Base-by-base conservation (phyloP, 2,329 filamentous ascomycete genomes). In the Podosphaera aphanis region DNA sequence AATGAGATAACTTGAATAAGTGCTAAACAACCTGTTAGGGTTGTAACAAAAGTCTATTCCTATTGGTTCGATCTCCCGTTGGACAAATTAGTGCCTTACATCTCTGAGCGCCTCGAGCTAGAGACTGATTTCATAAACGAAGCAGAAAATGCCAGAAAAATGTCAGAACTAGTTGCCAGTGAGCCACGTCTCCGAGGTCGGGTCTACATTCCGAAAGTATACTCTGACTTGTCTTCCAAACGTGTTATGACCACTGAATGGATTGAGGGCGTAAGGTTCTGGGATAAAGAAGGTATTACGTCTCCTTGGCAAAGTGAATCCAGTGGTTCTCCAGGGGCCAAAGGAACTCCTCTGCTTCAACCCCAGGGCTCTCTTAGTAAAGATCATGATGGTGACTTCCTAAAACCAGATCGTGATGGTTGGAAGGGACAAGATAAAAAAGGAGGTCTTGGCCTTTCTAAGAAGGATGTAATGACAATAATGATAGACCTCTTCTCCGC, bases 401-500 rank as follows among this genome's bases (percentile, higher is more conserved):
- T 92, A 50, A 94, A 94, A 62, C 86, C 88, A 0, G 74, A 83
- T 44, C 77, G 88, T 8, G 71, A 75, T 35, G 15, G 11, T n/a
- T 94, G 85, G 85, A 75, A 73, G 53, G 86, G 88, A 3, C 64
- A 62, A 5, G 70, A 73, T 43, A 72, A 74, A 21, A 76, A 73
- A 49, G 88, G 86, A 43, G 90, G 90, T 0, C 73, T 95, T 0
- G 90, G 90, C 0, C 66, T 98, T 2, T 77, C 74, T 6, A 67
- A 84, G 25, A 82, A 81, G 57, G 79, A 88, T 48, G 84, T 94
- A 48, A 95, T 95, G 90, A 81, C 79, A 5, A 94, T 84, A 27
- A 94, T 95, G 77, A 74, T 94, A 43, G 88, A 94, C 60, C 71
- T 95, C 29, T 98, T 95, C 66, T 83, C 79, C n/a, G 86, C 84